Conservation (phyloP, 768 basidiomycete species). For the Strobilomyces echinocephalus region DNA sequence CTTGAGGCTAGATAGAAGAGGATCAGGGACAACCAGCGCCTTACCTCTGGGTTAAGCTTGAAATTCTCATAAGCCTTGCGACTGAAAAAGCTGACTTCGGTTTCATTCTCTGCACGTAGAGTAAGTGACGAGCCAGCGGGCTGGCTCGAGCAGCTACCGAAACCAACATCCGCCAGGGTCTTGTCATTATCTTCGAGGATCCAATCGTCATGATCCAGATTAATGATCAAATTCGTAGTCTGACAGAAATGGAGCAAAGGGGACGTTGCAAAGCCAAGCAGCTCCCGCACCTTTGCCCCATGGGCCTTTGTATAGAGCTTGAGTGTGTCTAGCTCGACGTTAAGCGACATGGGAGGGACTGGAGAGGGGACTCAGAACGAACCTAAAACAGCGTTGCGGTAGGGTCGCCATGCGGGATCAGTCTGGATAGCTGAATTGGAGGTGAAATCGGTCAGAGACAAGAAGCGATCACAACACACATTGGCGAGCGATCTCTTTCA, state of each 20-base stretch:
- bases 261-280: background rate
- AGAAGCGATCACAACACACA: slow-evolving; percentile 39
- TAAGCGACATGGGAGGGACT: background rate
- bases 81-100: slow-evolving; percentile 91
- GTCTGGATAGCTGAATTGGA: slow-evolving; percentile 57
- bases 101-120: slow-evolving; percentile 75
- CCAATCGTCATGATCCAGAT: slow-evolving; percentile 94
- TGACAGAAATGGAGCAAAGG: slow-evolving; percentile 26
- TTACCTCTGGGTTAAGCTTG: slow-evolving; percentile 77
- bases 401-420: slow-evolving; percentile 84
- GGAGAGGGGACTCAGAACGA: background rate
- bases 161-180: slow-evolving; percentile 63
- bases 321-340: slow-evolving; percentile 64
- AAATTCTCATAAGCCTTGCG: slow-evolving; percentile 71
- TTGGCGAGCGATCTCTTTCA: slow-evolving; percentile 69
- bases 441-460: slow-evolving; percentile 6
- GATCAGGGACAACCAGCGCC: background rate
- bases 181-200: slow-evolving; percentile 67
- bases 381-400: slow-evolving; percentile 71
- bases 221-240: slow-evolving; percentile 98
- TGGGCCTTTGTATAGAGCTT: slow-evolving; percentile 95
- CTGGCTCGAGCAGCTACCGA: slow-evolving; percentile 55
- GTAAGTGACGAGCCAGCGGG: background rate
- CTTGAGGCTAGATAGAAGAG: background rate
- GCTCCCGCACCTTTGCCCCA: slow-evolving; percentile 70